phyloP scores from a whole-genome alignment of 2,329 filamentous ascomycete species.

The Alternaria postmessia region DNA sequence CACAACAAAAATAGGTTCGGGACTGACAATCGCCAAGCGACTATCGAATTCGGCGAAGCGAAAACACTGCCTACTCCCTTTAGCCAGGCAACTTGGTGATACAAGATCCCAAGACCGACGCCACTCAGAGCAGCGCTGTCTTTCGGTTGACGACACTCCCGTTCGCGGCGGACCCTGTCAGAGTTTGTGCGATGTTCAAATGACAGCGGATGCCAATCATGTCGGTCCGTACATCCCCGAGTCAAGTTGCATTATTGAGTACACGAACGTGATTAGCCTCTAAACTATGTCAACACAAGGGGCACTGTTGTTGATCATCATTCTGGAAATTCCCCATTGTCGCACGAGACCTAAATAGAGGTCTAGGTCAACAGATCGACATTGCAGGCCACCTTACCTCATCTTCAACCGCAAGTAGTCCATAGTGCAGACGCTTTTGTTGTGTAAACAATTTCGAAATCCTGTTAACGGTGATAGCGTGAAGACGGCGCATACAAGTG shows the following conservation, averaged over 20 bases:
- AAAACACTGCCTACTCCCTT: neutral
- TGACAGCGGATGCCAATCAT: conserved; percentile 4
- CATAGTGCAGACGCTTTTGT: conserved; percentile 4
- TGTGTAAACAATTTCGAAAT: conserved; percentile 1
- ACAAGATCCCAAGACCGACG: neutral
- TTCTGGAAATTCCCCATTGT: conserved; percentile 2
- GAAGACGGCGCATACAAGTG: neutral
- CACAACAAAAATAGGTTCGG: neutral
- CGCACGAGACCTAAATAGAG: conserved; percentile 1
- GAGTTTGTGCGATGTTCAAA: neutral
- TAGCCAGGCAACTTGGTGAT: neutral
- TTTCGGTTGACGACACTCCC: conserved; percentile 1
- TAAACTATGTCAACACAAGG: neutral
- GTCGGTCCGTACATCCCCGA: neutral
- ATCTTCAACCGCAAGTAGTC: neutral
- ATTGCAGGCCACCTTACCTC: conserved; percentile 5
- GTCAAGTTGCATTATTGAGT: conserved; percentile 4
- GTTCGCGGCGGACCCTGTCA: neutral
- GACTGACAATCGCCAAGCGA: neutral
- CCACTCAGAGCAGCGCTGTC: neutral
- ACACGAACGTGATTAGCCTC: neutral
- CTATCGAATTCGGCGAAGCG: conserved; percentile 1
- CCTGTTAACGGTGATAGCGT: neutral
- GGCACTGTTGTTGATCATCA: conserved; percentile 2
- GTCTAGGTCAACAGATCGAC: conserved; percentile 12